Base-by-base conservation (phyloP, 2,329 filamentous ascomycete genomes). In the Clarireedia paspali region DNA sequence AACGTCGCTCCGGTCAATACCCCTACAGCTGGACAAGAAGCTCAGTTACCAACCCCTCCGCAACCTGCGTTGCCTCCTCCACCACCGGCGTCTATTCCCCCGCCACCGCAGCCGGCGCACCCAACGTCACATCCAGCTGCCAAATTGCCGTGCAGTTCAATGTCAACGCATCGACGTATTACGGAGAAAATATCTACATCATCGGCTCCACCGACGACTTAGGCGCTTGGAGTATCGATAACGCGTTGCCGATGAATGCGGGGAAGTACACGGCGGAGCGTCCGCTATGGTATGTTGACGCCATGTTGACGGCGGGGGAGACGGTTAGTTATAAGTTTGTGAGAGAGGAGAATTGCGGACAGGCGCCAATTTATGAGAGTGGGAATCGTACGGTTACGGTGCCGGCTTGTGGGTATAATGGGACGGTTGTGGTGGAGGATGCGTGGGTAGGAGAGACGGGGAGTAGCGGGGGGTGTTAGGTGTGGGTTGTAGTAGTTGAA, bases 1-100 rank as follows among this genome's bases (percentile, higher is more conserved):
- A 77, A 48, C 78, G 83, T 38, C 77, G 83, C 42, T 74, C 75
- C 23, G 77, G 77, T 14, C 64, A 77, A 24, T 70, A 81, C 17
- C 82, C 83, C 0, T 69, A 74, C 0, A 75, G 78, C 5, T 87
- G 83, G 83, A 74, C 75, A 17, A 74, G 70, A 38, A 60, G 69
- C 17, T 63, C 72, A 10, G 73, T 73, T 2, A 74, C 72, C 56
- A 70, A 74, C 0, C 68, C 82, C 0, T 80, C 82, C 0, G 62
- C 70, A 2, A 70, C 70, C 0, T 85, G 82, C 68, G 64, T 69
- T 4, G 73, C 68, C 1, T 72, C 75, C 2, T 75, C 77, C 1
- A 70, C 75, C 4, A 65, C 60, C 6, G 79, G 80, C 3, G 71
- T 74, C 0, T 85, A 85, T 71, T 69, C 72, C 72, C 15, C 67